Base-by-base conservation (phyloP, 768 basidiomycete species). In the Rhizopogon roseolus region DNA sequence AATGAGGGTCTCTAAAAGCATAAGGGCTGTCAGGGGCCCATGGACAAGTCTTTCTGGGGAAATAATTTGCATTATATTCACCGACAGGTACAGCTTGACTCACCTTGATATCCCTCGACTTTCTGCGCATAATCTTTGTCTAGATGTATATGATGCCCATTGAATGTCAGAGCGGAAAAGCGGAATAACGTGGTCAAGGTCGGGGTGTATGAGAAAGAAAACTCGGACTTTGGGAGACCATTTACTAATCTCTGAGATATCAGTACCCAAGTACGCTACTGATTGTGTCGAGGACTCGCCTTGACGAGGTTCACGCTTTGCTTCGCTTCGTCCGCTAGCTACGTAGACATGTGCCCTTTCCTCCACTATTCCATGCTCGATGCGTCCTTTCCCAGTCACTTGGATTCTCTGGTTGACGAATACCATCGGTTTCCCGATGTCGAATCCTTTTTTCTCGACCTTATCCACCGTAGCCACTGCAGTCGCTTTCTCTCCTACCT, bases 121-220 rank as follows among this genome's bases (percentile, higher is more conserved):
- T 71, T 68, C 41, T 78, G 81, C 6, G 87, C 81, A 63, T 85
- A 90, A 22, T 84, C 81, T 54, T 82, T 81, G 70, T 93, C 89
- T 27, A 93, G 78, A 68, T 94, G 91, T 58, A 94, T 89, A 59
- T 83, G 78, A 59, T 94, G 91, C 11, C 81, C 88, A 60, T 94
- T 93, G 73, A 90, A 91, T 59, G 85, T 93, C 22, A 94, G 73
- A 17, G 91, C 89, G 5, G 90, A 93, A 70, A 87, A 94, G 22
- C 90, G 83, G 73, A 94, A 94, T 19, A 93, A 72, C 0, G 86
- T 90, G 8, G 84, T 82, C 36, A 82, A 68, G 25, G 79, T 82
- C 3, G 90, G 90, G 13, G 70, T 80, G 63, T 84, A 90, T 29
- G 71, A 74, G 66, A 90, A 85, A 4, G 81, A 77, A 65, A 88